phyloP scores from a whole-genome alignment of 805 yeast genomes.

The Komagataella phaffii region DNA sequence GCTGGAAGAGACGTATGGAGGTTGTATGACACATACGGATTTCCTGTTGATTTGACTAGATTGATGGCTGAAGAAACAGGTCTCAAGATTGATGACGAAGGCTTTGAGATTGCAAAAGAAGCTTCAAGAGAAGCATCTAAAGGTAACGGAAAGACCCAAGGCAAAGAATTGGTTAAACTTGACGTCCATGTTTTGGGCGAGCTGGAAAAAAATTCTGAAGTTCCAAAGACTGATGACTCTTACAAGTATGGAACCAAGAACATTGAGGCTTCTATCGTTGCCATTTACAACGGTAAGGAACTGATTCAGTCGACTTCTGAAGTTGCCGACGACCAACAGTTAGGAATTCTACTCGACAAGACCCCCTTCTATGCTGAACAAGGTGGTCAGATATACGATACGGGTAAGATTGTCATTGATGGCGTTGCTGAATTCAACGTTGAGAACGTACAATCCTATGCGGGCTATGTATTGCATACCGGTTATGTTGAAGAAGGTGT shows the following conservation, averaged over 20 bases:
- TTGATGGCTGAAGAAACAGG: constrained; percentile 99
- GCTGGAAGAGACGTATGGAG: constrained; percentile 97
- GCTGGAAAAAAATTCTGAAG: constrained; percentile 40
- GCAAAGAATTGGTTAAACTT: constrained; percentile 54
- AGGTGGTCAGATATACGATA: constrained; percentile 98
- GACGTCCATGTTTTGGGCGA: constrained; percentile 84
- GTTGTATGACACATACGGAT: constrained; percentile 94
- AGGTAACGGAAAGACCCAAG: constrained; percentile 58
- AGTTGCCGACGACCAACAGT: constrained; percentile 28
- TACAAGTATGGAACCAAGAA: constrained; percentile 65
- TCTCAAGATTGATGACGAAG: constrained; percentile 80
- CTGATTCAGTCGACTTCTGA: constrained; percentile 34
- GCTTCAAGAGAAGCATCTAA: constrained; percentile 93
- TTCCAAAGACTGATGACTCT: constrained; percentile 76
- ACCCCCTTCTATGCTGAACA: constrained; percentile 97
- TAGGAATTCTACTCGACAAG: constrained; percentile 75
- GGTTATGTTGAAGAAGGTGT: constrained; percentile 74
- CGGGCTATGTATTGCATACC: constrained; percentile 92
- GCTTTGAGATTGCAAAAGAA: constrained; percentile 80
- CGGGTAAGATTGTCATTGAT: constrained; percentile 85
- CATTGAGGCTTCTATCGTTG: constrained; percentile 54
- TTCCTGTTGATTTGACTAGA: constrained; percentile 96
- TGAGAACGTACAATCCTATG: constrained; percentile 82
- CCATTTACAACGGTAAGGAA: constrained; percentile 51
- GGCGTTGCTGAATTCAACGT: constrained; percentile 82